Conservation (phyloP, 2,329 filamentous ascomycete species). For the Penicillium sp. region DNA sequence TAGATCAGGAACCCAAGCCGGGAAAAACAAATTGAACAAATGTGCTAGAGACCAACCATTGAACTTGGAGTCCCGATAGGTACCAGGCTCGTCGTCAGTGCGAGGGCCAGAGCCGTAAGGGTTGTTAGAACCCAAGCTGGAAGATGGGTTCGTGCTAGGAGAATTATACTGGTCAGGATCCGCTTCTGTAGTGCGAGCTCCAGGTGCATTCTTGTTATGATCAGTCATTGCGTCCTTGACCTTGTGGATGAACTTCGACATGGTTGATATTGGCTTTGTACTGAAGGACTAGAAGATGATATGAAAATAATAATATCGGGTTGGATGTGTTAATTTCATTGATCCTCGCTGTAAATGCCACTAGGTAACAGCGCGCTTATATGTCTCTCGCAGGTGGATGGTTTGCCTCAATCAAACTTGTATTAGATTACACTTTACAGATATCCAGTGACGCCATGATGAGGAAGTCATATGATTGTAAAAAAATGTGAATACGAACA, state of each 20-base stretch:
- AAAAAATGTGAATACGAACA: neutral
- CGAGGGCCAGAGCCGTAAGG: neutral
- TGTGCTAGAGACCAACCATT: neutral
- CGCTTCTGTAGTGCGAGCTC: neutral
- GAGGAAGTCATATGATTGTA: neutral
- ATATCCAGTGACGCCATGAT: constrained; percentile 7
- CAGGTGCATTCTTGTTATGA: neutral
- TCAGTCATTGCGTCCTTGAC: constrained; percentile 17
- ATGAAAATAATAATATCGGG: neutral
- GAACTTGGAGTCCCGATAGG: neutral
- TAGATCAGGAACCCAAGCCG: neutral
- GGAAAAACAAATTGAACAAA: neutral
- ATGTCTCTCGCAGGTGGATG: neutral
- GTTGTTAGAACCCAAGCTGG: neutral
- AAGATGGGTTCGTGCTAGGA: neutral
- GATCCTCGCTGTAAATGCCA: no score
- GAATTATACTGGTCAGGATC: constrained; percentile 1
- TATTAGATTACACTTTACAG: neutral
- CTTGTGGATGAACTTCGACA: constrained; percentile 21
- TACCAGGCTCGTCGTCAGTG: neutral
- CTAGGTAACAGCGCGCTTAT: neutral
- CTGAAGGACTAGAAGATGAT: neutral
- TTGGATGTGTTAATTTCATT: neutral
- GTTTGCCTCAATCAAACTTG: neutral
- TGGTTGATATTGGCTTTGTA: neutral